These are phyloP conservation scores for Effrenium voratum DNA, from an alignment of 73 alveolate species.

Conservation along the genomic window DNA sequence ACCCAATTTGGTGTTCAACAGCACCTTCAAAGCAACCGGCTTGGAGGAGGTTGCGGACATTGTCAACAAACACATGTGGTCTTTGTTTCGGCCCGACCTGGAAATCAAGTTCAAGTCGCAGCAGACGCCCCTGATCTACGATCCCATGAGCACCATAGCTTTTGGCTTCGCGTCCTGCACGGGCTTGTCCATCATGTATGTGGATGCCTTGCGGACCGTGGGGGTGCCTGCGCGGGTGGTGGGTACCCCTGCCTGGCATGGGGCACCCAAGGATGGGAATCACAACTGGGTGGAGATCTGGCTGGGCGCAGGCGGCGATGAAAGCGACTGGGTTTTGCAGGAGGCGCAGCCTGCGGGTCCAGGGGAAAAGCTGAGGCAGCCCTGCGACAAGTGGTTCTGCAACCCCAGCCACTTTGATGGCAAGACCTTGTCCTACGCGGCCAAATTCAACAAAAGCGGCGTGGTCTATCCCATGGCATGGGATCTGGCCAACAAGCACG, in stretches of 20 bases:
- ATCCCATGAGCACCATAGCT: constrained; percentile 64
- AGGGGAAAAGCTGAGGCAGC: not conserved
- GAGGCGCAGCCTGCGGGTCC: constrained; percentile 60
- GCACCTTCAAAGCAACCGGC: no score
- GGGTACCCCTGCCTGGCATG: constrained; percentile 92
- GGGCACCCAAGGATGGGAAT: constrained; percentile 45
- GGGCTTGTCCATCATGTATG: constrained; percentile 71
- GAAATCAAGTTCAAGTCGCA: constrained; percentile 46
- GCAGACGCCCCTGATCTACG: constrained; percentile 69
- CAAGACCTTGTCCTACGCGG: constrained; percentile 46
- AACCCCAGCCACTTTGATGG: constrained; percentile 68
- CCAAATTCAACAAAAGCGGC: constrained; percentile 1
- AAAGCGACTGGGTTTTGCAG: constrained; percentile 6
- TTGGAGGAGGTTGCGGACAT: constrained; percentile 39
- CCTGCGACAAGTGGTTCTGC: constrained; percentile 88
- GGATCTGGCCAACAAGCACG: constrained; percentile 65
- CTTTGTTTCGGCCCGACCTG: not conserved
- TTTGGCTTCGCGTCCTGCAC: constrained; percentile 86
- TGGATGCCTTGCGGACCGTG: constrained; percentile 66
- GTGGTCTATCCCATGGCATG: constrained; percentile 70
- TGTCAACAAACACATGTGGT: constrained; percentile 45
- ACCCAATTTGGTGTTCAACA: not conserved
- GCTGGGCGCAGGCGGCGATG: constrained; percentile 34
- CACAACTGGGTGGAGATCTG: constrained; percentile 94
- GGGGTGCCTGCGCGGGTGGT: constrained; percentile 92